These are phyloP conservation scores for Lichtheimia hyalospora DNA, from an alignment of 371 early-diverging fungal species.

Conservation along the genomic window DNA sequence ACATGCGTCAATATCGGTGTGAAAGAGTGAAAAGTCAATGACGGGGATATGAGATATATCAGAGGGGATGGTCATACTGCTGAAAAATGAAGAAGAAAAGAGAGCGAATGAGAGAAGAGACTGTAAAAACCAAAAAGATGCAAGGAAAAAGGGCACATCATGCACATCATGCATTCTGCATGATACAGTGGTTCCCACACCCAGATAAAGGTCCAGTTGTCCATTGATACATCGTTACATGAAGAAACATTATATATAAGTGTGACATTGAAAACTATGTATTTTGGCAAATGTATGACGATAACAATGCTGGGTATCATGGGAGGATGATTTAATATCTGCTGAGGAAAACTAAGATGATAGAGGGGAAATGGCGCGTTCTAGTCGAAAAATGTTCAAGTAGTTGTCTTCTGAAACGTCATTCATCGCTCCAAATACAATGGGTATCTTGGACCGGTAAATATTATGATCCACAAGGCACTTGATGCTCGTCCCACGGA, in stretches of 20 bases:
- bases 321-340: no score
- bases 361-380: not conserved
- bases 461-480: conserved; percentile 37
- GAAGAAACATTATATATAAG: no score
- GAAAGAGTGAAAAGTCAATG: conserved; percentile 49
- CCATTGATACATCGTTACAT: no score
- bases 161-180: no score
- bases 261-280: no score
- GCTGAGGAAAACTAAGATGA: no score
- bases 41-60: conserved; percentile 39
- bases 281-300: no score
- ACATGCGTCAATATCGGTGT: conserved; percentile 35
- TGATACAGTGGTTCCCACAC: no score
- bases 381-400: conserved; percentile 18
- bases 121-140: not conserved
- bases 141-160: not conserved
- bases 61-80: not conserved
- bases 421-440: conserved; percentile 26
- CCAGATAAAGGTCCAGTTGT: no score
- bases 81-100: not conserved
- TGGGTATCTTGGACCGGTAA: conserved; percentile 9
- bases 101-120: not conserved
- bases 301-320: no score
- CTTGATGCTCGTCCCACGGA: conserved; percentile 48
- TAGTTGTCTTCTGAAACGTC: conserved; percentile 17